Percentiles rank a stretch among this genome's conserved stretches.
phyloP scores from a whole-genome alignment of 306 rosid species.

The Acacia melanoxylon region DNA sequence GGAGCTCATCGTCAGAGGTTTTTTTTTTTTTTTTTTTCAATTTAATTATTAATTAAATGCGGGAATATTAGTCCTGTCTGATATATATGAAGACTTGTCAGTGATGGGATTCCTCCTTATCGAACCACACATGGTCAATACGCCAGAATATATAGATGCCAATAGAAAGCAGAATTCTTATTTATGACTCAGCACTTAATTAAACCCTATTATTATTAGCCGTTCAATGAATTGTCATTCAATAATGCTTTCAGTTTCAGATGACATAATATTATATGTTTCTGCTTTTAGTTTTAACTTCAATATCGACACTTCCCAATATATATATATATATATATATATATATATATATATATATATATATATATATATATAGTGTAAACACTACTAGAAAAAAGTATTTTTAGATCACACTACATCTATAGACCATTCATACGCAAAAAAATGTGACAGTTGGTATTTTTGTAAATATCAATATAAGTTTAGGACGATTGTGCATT shows the following conservation, averaged over 20 bases:
- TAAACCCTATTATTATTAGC: not conserved
- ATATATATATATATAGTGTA: no score
- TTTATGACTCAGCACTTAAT: not conserved
- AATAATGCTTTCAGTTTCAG: not conserved
- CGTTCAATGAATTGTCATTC: not conserved
- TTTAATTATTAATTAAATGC: not conserved
- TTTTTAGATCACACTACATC: no score
- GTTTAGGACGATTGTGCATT: no score
- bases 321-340: no score
- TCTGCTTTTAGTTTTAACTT: no score
- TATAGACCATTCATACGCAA: no score
- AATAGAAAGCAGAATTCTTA: not conserved
- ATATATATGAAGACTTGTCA: conserved; percentile 26
- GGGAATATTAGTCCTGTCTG: conserved; percentile 55
- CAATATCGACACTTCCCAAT: no score
- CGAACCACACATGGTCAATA: conserved; percentile 47
- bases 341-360: no score
- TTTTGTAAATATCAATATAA: no score
- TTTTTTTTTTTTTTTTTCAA: conserved; percentile 13
- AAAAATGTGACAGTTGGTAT: no score
- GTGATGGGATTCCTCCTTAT: conserved; percentile 52
- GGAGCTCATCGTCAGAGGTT: conserved; percentile 36
- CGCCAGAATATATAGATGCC: conserved; percentile 22
- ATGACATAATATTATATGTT: no score
- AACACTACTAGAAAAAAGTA: no score